These are phyloP conservation scores for Diaporthe longicolla DNA, from an alignment of 2,329 filamentous ascomycete genomes.

Conservation along the genomic window DNA sequence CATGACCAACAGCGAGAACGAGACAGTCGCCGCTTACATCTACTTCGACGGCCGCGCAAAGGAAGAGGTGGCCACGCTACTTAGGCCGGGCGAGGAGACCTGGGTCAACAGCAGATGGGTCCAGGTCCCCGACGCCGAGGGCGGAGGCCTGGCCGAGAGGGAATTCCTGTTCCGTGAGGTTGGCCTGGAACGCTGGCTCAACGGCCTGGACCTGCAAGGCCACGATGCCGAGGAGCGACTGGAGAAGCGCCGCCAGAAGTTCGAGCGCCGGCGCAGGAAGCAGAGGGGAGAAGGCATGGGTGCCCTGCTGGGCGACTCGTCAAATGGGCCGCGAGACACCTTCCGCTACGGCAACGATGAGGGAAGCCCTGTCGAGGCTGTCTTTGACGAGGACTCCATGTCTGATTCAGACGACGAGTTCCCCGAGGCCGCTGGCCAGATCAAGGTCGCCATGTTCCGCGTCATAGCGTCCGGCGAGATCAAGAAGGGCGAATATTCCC, in stretches of 20 bases:
- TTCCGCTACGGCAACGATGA: conserved; percentile 86
- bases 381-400: conserved; percentile 78
- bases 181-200: conserved; percentile 94
- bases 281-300: conserved; percentile 64
- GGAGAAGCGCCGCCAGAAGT: conserved; percentile 88
- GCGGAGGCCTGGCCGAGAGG: conserved; percentile 93
- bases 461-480: conserved; percentile 97
- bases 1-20: conserved; percentile 91
- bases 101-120: conserved; percentile 99
- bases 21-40: conserved; percentile 98
- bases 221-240: conserved; percentile 91
- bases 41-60: conserved; percentile 97
- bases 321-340: conserved; percentile 67
- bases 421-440: conserved; percentile 95
- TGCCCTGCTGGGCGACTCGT: conserved; percentile 56
- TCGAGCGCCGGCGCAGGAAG: conserved; percentile 76
- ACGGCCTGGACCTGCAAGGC: conserved; percentile 94
- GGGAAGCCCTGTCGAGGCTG: conserved; percentile 79
- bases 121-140: conserved; percentile 90
- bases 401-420: conserved; percentile 84
- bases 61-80: conserved; percentile 94
- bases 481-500: conserved; percentile 97
- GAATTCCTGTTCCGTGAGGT: conserved; percentile 98
- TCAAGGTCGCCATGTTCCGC: conserved; percentile 96
- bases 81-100: conserved; percentile 94